phyloP scores from a whole-genome alignment of 352 stramenopile genomes.

The Pythium grandisporangium region DNA sequence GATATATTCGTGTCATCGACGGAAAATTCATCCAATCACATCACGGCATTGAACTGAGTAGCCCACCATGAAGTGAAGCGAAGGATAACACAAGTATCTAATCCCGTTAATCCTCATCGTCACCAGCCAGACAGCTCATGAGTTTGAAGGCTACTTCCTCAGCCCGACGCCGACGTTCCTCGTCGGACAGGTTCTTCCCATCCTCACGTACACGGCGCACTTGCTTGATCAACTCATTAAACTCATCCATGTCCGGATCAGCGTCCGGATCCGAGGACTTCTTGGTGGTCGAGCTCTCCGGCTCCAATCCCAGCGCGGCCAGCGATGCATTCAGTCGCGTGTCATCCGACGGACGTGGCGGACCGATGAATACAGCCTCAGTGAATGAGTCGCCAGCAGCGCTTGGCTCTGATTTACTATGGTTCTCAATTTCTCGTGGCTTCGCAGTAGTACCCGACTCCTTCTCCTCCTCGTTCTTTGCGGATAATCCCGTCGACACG shows the following conservation, averaged over 20 bases:
- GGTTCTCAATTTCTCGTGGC: no score
- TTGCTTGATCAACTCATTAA: constrained; percentile 53
- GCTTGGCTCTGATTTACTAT: no score
- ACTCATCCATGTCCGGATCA: constrained; percentile 46
- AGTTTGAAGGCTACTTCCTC: constrained; percentile 74
- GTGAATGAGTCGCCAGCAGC: no score
- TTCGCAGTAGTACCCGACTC: no score
- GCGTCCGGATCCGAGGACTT: no score
- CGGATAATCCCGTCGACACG: neutral
- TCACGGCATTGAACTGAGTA: no score
- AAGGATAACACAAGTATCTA: no score
- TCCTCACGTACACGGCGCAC: constrained; percentile 57
- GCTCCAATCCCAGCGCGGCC: constrained; percentile 14
- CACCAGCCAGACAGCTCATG: constrained; percentile 45
- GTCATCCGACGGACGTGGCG: constrained; percentile 9
- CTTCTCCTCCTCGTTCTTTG: no score
- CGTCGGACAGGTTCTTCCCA: constrained; percentile 34
- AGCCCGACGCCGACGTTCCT: constrained; percentile 55
- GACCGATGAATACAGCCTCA: no score
- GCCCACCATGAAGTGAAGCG: no score
- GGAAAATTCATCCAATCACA: no score
- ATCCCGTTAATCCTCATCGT: constrained; percentile 33
- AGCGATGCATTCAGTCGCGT: constrained; percentile 34
- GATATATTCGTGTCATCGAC: no score
- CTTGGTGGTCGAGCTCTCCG: constrained; percentile 6